Conservation (phyloP, 2,329 filamentous ascomycete species). For the Fusarium avenaceum region DNA sequence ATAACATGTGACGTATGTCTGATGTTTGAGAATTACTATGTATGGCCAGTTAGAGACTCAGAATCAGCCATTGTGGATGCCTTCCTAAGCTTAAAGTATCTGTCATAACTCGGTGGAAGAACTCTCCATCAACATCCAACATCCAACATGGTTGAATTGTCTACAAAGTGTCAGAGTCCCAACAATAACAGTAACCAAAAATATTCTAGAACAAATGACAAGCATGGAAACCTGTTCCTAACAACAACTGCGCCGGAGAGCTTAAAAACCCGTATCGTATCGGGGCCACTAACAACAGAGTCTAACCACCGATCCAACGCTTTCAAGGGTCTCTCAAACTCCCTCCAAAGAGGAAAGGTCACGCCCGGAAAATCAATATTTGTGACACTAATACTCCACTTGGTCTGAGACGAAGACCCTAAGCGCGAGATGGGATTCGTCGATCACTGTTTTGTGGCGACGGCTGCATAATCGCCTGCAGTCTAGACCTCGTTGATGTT, state of each 20-base stretch:
- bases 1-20: not conserved
- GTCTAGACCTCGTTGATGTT: slow-evolving; percentile 22
- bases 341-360: not conserved
- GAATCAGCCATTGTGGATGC: no score
- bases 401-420: not conserved
- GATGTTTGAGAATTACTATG: no score
- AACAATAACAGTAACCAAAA: no score
- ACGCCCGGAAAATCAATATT: not conserved
- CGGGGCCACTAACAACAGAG: not conserved
- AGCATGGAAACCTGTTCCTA: not conserved
- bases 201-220: not conserved
- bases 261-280: no score
- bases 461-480: slow-evolving; percentile 10
- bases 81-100: no score
- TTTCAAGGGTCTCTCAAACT: no score
- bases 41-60: no score
- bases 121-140: no score
- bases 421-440: slow-evolving; percentile 3
- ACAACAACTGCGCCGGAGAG: no score
- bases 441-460: slow-evolving; percentile 16
- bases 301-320: not conserved
- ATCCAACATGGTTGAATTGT: no score
- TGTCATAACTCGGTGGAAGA: no score
- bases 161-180: no score
- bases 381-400: slow-evolving; percentile 4